phyloP scores from a whole-genome alignment of 176 grass and related monocot species.

The Zoysia pacifica region DNA sequence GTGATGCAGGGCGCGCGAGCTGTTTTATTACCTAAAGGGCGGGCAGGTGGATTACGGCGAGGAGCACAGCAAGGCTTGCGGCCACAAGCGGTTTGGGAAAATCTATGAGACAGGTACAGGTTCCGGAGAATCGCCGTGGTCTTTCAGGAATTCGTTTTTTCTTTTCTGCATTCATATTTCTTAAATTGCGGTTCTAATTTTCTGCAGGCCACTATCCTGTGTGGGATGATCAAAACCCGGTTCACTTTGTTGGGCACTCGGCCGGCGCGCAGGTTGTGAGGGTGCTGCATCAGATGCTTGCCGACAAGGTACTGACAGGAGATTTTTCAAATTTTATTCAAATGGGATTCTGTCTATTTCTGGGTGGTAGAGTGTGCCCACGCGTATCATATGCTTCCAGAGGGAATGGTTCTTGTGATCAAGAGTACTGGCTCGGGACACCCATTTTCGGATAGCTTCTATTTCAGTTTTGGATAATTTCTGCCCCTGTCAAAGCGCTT shows the following conservation, averaged over 20 bases:
- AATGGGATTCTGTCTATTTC: background rate
- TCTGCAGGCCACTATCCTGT: slow-evolving; percentile 79
- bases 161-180: background rate
- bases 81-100: slow-evolving; percentile 66
- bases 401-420: slow-evolving; percentile 44
- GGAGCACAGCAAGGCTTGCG: slow-evolving; percentile 72
- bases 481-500: background rate
- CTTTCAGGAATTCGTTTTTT: background rate
- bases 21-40: slow-evolving; percentile 96
- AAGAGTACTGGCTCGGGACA: slow-evolving; percentile 7
- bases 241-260: slow-evolving; percentile 97
- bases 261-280: slow-evolving; percentile 88
- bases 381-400: slow-evolving; percentile 48
- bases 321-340: slow-evolving; percentile 27
- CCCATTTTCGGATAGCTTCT: slow-evolving; percentile 30
- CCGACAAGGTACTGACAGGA: slow-evolving; percentile 71
- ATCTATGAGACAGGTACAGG: slow-evolving; percentile 64
- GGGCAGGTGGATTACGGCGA: slow-evolving; percentile 83
- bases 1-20: slow-evolving; percentile 63
- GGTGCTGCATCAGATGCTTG: slow-evolving; percentile 91
- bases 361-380: slow-evolving; percentile 24
- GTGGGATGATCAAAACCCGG: slow-evolving; percentile 78
- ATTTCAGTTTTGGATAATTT: slow-evolving; percentile 35
- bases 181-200: slow-evolving; percentile 21
- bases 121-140: background rate